Evolutionary conservation across 2,329 filamentous ascomycete genomes (phyloP).

Genomic region (Colletotrichum shisoi): DNA sequence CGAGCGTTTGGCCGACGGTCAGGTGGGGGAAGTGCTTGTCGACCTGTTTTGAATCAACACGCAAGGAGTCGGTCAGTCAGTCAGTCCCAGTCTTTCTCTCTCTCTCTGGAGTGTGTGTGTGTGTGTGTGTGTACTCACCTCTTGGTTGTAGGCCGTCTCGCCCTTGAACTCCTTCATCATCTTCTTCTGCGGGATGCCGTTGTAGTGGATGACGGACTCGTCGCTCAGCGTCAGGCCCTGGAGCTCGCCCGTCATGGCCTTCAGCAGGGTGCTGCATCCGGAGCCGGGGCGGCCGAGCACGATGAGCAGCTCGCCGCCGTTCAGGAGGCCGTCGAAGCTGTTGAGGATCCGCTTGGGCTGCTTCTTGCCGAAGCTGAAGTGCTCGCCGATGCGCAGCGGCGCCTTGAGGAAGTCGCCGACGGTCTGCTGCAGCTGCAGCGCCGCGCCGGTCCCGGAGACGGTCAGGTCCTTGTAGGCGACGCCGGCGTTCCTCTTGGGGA

Average conservation of each 20-base stretch:
- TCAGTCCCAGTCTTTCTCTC: too few relatives aligned
- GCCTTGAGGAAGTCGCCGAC: conserved; percentile 66
- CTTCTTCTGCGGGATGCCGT: conserved; percentile 62
- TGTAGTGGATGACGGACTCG: conserved; percentile 65
- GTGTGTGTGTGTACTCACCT: conserved; percentile 53
- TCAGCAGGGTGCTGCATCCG: conserved; percentile 71
- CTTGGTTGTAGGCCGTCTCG: conserved; percentile 77
- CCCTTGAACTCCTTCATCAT: conserved; percentile 70
- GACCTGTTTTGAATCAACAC: conserved; percentile 49
- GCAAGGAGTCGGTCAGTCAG: background rate
- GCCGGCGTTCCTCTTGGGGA: conserved; percentile 61
- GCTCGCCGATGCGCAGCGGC: conserved; percentile 65
- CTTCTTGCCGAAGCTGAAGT: conserved; percentile 58
- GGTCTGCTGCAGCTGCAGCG: conserved; percentile 73
- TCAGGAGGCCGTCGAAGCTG: conserved; percentile 70
- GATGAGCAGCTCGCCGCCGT: conserved; percentile 71
- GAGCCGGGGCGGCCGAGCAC: conserved; percentile 73
- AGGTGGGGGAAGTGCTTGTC: conserved; percentile 81
- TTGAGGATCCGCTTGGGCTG: conserved; percentile 67
- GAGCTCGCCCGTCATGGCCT: conserved; percentile 67
- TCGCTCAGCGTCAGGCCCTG: conserved; percentile 64
- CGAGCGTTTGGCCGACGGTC: conserved; percentile 75
- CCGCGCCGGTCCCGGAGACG: conserved; percentile 71
- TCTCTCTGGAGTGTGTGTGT: too few relatives aligned
- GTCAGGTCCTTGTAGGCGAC: conserved; percentile 71